Evolutionary conservation across 371 early-diverging fungal genomes (phyloP), one percentile per base, ranked within the genome.

Genomic region (Mortierella sp.): DNA sequence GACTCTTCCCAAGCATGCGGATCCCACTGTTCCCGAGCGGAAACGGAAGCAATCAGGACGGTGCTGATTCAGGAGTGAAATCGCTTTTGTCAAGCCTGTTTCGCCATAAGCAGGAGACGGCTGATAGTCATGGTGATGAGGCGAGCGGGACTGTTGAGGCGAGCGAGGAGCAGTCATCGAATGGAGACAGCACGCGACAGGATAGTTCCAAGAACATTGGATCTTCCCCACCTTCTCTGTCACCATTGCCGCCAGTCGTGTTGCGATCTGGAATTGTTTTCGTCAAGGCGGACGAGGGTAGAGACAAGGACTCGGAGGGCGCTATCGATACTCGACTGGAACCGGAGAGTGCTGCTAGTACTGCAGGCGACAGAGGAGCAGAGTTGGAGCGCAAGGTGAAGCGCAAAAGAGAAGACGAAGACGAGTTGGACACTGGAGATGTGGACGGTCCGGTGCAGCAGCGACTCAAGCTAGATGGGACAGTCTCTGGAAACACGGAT

Each of bases 181-280:
- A 19, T 16, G 24, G n/a, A 28, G 28, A 3, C 11, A 9, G 46
- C 14, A 9, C 19, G 14, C 13, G 8, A 11, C 16, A 31, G 31
- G 19, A 2, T 24, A 28, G 10, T 28, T 14, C 26, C 55, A 21
- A 11, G 24, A 5, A 0, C 37, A 8, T 37, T 24, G 24, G 19
- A 14, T 72, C 77, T 16, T 55, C 73, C 1, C 26, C 55, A 5
- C n/a, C n/a, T n/a, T 51, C 73, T 14, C 43, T 70, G 74, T 55
- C 74, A n/a, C 70, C 67, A 0, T 48, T 74, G 37, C 70, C 80
- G 19, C 13, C 50, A 13, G n/a, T 71, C 31, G 44, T 67, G 5
- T 24, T 13, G 10, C 72, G 80, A 10, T 43, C 72, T n/a, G 72
- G 55, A 3, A 79, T 79, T 14, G 71, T 46, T 5, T 79, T 79